Evolutionary conservation across 2,329 filamentous ascomycete genomes (phyloP).

Genomic region (Dothideomycetidae sp.): DNA sequence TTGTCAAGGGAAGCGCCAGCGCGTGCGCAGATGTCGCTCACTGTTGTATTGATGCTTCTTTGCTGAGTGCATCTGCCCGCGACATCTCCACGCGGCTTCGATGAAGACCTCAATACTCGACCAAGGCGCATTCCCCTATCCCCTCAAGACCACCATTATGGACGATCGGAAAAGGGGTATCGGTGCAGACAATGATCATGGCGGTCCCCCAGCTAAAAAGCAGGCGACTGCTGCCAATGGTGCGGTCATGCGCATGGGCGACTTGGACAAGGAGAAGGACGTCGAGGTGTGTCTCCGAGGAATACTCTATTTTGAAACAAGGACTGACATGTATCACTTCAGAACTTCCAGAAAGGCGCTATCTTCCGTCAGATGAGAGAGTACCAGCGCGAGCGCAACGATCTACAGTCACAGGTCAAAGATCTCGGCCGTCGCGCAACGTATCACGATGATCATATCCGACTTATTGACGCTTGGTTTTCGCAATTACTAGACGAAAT

Average conservation of each 20-base stretch:
- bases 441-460: conserved; percentile 84
- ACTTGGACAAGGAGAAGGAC: conserved; percentile 54
- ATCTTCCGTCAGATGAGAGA: conserved; percentile 97
- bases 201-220: conserved; percentile 80
- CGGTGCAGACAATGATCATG: conserved; percentile 62
- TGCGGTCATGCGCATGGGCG: conserved; percentile 42
- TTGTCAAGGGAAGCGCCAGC: neutral
- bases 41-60: neutral
- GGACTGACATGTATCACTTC: conserved; percentile 16
- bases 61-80: neutral
- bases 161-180: conserved; percentile 98
- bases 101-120: conserved; percentile 74
- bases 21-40: neutral
- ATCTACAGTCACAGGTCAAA: conserved; percentile 65
- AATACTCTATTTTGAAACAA: too few species aligned
- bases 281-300: conserved; percentile 48
- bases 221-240: conserved; percentile 70
- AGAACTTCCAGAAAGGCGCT: conserved; percentile 91
- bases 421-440: conserved; percentile 64
- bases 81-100: conserved; percentile 42
- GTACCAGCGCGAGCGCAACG: conserved; percentile 80
- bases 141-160: conserved; percentile 79
- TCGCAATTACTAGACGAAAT: conserved; percentile 45
- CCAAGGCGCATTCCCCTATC: conserved; percentile 61
- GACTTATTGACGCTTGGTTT: conserved; percentile 86